phyloP scores from a whole-genome alignment of 129 eudicot species.

The Flaveria ramosissima region DNA sequence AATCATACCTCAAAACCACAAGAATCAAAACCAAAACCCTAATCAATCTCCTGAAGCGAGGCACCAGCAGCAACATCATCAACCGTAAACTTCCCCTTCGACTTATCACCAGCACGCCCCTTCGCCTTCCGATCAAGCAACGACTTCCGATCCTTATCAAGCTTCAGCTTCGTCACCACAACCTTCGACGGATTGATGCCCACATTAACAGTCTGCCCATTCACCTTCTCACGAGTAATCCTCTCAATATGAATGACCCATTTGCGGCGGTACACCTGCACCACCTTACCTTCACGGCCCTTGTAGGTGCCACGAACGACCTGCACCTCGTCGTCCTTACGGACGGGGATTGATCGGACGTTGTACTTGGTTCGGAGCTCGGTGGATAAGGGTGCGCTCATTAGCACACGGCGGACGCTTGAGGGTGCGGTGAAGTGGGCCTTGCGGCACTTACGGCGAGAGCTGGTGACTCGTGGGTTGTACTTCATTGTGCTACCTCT shows the following conservation, averaged over 20 bases:
- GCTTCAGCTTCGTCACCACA: not conserved
- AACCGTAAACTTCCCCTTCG: constrained; percentile 5
- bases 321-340: constrained; percentile 10
- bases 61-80: constrained; percentile 17
- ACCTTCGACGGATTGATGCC: constrained; percentile 2
- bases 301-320: constrained; percentile 14
- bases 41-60: constrained; percentile 12
- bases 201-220: not conserved
- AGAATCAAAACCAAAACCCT: not conserved
- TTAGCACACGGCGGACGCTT: constrained; percentile 13
- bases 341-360: constrained; percentile 11
- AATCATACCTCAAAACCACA: not conserved
- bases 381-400: constrained; percentile 14
- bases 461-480: constrained; percentile 10
- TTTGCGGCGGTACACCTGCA: constrained; percentile 16
- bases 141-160: constrained; percentile 15
- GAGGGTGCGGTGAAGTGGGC: constrained; percentile 14
- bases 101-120: not conserved
- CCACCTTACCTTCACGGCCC: constrained; percentile 14
- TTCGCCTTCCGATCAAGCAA: constrained; percentile 13
- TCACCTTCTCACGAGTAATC: constrained; percentile 16
- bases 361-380: constrained; percentile 2
- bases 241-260: constrained; percentile 6
- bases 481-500: not conserved
- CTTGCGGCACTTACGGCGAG: constrained; percentile 13